Base-by-base conservation (phyloP, 495 filamentous ascomycete genomes). In the Thozetella sp. region DNA sequence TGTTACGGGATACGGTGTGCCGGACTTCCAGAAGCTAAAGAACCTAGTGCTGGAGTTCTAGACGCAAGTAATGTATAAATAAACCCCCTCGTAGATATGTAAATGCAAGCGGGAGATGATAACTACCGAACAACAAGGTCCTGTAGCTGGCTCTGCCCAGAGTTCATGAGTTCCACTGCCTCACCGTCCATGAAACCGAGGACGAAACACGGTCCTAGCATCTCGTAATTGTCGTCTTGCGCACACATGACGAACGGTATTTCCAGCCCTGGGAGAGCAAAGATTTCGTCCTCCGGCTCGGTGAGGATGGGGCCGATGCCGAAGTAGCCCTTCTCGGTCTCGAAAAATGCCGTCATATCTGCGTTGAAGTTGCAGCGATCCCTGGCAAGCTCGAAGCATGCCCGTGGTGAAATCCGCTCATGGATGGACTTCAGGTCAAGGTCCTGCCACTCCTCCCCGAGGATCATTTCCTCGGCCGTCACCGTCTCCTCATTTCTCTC, bases 1-100 rank as follows among this genome's bases (percentile, higher is more conserved):
- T 20, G 61, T 53, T 12, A 68, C 64, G n/a, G 64, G 69, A 12
- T 58, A 70, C 3, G 74, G 75, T 3, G 74, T 70, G 12, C 74
- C 74, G 2, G 23, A 65, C 46, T 67, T 74, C 48, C 46, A 62
- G 27, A 57, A 70, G 53, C 59, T 73, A 30, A 13, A 57, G 34
- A 54, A 59, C 51, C 51, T 65, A 10, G 59, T 48, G 20, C 19
- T 64, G 15, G 30, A 23, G 25, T 45, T 59, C 24, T 59, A 54
- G 34, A 10, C 22, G 26, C 54, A n/a, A n/a, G n/a, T n/a, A n/a
- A n/a, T n/a, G n/a, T n/a, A n/a, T n/a, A n/a, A n/a, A n/a, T n/a
- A n/a, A n/a, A n/a, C n/a, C n/a, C n/a, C n/a, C n/a, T n/a, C n/a
- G n/a, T n/a, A n/a, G n/a, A n/a, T n/a, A n/a, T n/a, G n/a, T n/a